Percentiles rank a stretch among this genome's conserved stretches.
phyloP scores from a whole-genome alignment of 2,329 filamentous ascomycete species.

The Fusarium chuoi region DNA sequence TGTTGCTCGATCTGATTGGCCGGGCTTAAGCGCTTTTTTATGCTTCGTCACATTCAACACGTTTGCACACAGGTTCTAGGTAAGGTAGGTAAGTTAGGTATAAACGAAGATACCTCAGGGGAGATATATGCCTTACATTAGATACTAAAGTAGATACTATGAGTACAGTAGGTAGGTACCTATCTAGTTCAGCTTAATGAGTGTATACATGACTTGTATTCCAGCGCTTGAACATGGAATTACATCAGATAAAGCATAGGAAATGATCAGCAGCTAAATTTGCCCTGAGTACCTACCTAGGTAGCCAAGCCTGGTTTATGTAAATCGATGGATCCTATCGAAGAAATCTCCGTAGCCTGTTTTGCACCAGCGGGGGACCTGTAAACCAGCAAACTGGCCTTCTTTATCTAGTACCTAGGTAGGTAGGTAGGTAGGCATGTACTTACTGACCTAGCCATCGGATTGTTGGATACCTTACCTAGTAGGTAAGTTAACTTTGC shows the following conservation, averaged over 20 bases:
- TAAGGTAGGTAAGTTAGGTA: not conserved
- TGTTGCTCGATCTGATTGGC: not conserved
- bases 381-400: not conserved
- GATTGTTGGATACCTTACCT: not conserved
- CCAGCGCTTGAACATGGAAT: not conserved
- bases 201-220: not conserved
- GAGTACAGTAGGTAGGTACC: not conserved
- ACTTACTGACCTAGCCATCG: not conserved
- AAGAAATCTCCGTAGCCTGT: constrained; percentile 35
- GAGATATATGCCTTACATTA: not conserved
- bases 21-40: not conserved
- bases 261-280: constrained; percentile 21
- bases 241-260: not conserved
- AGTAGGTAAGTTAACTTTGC: not conserved
- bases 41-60: not conserved
- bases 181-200: not conserved
- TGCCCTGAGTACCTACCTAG: constrained; percentile 7
- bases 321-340: constrained; percentile 13
- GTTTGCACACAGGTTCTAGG: not conserved
- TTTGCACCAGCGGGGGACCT: constrained; percentile 6
- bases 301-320: constrained; percentile 4
- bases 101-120: not conserved
- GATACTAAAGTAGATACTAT: not conserved
- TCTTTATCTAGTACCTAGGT: not conserved
- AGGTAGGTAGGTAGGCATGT: not conserved